Base-by-base conservation (phyloP, 352 stramenopile genomes). In the Phytophthora chlamydospora region DNA sequence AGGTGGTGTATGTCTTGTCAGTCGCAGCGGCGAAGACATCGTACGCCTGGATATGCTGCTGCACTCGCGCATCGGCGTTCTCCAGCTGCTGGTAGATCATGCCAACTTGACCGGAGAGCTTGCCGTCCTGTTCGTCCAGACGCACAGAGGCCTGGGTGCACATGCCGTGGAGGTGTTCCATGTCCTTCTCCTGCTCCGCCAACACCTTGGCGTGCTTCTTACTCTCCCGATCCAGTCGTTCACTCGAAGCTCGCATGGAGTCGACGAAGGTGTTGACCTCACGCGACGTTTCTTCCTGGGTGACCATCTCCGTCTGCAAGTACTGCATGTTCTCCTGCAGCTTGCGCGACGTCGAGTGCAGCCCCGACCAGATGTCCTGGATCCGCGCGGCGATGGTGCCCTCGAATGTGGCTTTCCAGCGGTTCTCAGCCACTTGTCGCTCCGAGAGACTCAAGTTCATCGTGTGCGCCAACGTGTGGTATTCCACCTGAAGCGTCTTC, bases 381-480 rank as follows among this genome's bases (percentile, higher is more conserved):
- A 90, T 81, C 0, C 78, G 81, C 13, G 72, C 66, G 0, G 60
- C 67, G 19, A 90, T 78, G 3, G 58, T 71, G 4, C 58, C 56
- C 16, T 88, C 78, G 41, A 88, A 90, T 5, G 65, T 49, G 0
- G 76, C 44, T 46, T 90, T 90, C 78, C 78, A 90, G 31, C 79
- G 57, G 52, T 89, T 89, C 53, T 83, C 78, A 11, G 49, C 47
- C 14, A 87, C 57, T 35, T 82, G 64, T 4, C 63, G 58, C 39
- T 69, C 71, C 2, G 78, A 66, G 2, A 88, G 46, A 13, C 60
- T 64, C 12, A 69, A 11, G n/a, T 66, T 75, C 19, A 83, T 50
- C n/a, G 57, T 58, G 21, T 85, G 70, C 27, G 60, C 68, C 29
- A 79, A 43, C n/a, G 59, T 52, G 6, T 66, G 40, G 6, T 79